Base-by-base conservation (phyloP, 768 basidiomycete species). In the Rhodotorula toruloides region DNA sequence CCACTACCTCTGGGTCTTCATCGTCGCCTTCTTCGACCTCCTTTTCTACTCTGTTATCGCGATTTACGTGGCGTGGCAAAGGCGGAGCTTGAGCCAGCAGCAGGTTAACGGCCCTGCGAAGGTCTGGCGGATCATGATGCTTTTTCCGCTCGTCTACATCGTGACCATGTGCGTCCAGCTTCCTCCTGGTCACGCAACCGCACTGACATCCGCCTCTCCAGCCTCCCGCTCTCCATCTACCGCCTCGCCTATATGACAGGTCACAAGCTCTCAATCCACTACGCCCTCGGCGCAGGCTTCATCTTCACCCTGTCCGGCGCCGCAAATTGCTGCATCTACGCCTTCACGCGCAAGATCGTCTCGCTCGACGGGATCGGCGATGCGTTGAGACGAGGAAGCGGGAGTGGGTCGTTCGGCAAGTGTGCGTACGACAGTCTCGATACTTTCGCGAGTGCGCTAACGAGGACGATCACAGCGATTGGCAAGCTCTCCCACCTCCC, bases 1-100 rank as follows among this genome's bases (percentile, higher is more conserved):
- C 10, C 61, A 62, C 54, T 62, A 62, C 47, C 39, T 62, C 29
- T 62, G 34, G 27, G 67, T 68, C n/a, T 68, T 68, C 48, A 25
- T 60, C 37, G 29, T 50, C 53, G 67, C 61, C 19, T 34, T 43
- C n/a, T 6, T 56, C 36, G 44, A 60, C 48, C 57, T 63, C 10
- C 19, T 56, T 7, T 42, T 63, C 21, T 68, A 68, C 57, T 21
- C 40, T 5, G 22, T 49, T 42, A 68, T 68, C 32, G 66, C 60
- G 9, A 2, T 32, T 14, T 42, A 52, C n/a, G 37, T 67, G 37
- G 32, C 37, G 17, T 21, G 34, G 3, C 56, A 43, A n/a, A 34
- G 55, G 3, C 54, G 60, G 3, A 25, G 44, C n/a, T 27, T 61
- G n/a, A 37, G 54, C 17, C 2, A 27, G 19, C 48, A 57, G n/a